phyloP scores from a whole-genome alignment of 2,329 filamentous ascomycete species.

The Cytospora schulzeri region DNA sequence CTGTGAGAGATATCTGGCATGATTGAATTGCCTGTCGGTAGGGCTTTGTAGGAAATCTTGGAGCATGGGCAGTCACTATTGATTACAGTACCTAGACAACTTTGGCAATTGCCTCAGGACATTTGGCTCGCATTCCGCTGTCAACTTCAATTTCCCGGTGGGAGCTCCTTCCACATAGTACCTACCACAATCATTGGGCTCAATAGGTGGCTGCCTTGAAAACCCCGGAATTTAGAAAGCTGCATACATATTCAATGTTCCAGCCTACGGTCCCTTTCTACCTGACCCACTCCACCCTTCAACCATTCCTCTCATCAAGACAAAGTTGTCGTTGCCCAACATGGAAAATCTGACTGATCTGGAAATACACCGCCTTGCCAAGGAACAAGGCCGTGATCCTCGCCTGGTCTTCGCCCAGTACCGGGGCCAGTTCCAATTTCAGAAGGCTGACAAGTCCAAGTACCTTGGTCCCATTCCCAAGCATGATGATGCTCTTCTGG shows the following conservation, averaged over 20 bases:
- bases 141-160: neutral
- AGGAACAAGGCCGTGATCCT: neutral
- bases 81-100: no score
- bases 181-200: neutral
- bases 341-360: neutral
- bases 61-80: no score
- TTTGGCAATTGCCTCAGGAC: neutral
- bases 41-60: no score
- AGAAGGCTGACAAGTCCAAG: conserved; percentile 10
- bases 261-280: neutral
- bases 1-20: no score
- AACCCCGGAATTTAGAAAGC: neutral
- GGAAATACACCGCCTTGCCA: neutral
- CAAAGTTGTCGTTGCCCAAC: neutral
- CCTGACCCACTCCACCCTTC: neutral
- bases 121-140: no score
- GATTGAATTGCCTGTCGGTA: no score
- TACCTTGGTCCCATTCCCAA: conserved; percentile 8
- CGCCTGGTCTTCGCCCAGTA: neutral
- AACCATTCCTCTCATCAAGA: neutral
- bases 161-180: neutral
- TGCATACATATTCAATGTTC: neutral
- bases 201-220: neutral
- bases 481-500: neutral
- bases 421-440: neutral